Evolutionary conservation across 805 yeast species (phyloP).

Genomic region (Candida ovalis): DNA sequence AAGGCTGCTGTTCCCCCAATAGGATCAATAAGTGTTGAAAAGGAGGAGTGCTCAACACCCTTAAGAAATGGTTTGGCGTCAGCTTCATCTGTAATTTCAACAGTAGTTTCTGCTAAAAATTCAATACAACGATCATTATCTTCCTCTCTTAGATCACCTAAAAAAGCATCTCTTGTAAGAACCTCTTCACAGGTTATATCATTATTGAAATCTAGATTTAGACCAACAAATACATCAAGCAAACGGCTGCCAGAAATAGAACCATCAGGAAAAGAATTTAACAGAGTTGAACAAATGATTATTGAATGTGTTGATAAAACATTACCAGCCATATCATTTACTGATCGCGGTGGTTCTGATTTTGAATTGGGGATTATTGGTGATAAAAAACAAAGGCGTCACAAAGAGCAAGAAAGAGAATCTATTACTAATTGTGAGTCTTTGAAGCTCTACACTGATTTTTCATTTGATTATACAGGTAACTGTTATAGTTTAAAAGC

Average conservation of each 20-base stretch:
- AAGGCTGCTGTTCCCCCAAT: background rate
- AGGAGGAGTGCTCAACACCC: background rate
- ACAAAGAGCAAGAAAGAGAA: background rate
- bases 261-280: too few species aligned
- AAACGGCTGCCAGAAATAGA: background rate
- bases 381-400: background rate
- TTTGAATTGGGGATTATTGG: too few species aligned
- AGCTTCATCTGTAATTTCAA: background rate
- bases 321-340: too few species aligned
- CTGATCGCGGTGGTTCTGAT: too few species aligned
- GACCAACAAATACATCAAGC: background rate
- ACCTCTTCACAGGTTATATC: background rate
- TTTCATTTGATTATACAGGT: background rate
- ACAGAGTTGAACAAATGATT: too few species aligned
- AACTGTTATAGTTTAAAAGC: too few species aligned
- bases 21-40: background rate
- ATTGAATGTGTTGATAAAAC: too few species aligned
- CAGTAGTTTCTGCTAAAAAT: background rate
- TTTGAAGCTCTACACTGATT: background rate
- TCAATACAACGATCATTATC: background rate
- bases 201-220: background rate
- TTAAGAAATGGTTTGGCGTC: background rate
- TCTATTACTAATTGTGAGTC: background rate
- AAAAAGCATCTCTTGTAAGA: background rate
- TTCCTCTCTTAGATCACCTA: background rate